Conservation (phyloP, 1,139 yeast species). For the Saccharomycopsis crataegensis region DNA sequence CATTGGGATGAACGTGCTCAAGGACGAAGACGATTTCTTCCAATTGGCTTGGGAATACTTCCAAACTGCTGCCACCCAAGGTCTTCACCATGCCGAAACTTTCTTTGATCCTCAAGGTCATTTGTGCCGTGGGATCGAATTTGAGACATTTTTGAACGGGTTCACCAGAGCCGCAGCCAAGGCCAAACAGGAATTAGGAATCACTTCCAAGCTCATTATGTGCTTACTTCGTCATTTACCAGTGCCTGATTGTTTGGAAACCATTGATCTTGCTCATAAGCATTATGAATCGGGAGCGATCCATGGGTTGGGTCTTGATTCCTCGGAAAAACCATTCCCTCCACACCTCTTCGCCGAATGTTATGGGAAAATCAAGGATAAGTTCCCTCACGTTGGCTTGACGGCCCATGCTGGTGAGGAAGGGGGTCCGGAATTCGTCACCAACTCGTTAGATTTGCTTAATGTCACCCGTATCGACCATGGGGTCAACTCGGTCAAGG, state of each 20-base stretch:
- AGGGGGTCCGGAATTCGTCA: slow-evolving; percentile 62
- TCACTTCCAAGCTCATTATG: slow-evolving; percentile 67
- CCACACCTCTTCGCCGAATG: slow-evolving; percentile 61
- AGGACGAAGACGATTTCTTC: slow-evolving; percentile 58
- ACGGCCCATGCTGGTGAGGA: slow-evolving; percentile 91
- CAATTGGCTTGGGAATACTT: slow-evolving; percentile 74
- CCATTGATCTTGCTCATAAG: slow-evolving; percentile 45
- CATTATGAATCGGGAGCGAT: slow-evolving; percentile 49
- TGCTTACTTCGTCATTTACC: slow-evolving; percentile 72
- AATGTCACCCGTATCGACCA: slow-evolving; percentile 69
- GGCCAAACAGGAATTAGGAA: slow-evolving; percentile 51
- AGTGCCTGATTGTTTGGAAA: slow-evolving; percentile 44
- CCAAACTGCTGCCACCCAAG: slow-evolving; percentile 51
- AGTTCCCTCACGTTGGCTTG: slow-evolving; percentile 45
- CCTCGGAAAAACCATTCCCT: slow-evolving; percentile 69
- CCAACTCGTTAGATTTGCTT: slow-evolving; percentile 48
- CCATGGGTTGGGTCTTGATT: slow-evolving; percentile 70
- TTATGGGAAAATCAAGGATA: slow-evolving; percentile 39
- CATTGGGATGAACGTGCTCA: slow-evolving; percentile 67
- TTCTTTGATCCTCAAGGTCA: slow-evolving; percentile 86
- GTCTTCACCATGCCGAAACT: slow-evolving; percentile 55
- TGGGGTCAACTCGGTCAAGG: slow-evolving; percentile 59
- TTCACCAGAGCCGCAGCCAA: slow-evolving; percentile 54
- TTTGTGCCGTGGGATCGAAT: slow-evolving; percentile 45
- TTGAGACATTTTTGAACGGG: slow-evolving; percentile 57